A percentile compares a stretch with the other conserved stretches of the same genome.
phyloP scores from a whole-genome alignment of 2,329 filamentous ascomycete genomes.

The Aspergillus pseudoterreus region DNA sequence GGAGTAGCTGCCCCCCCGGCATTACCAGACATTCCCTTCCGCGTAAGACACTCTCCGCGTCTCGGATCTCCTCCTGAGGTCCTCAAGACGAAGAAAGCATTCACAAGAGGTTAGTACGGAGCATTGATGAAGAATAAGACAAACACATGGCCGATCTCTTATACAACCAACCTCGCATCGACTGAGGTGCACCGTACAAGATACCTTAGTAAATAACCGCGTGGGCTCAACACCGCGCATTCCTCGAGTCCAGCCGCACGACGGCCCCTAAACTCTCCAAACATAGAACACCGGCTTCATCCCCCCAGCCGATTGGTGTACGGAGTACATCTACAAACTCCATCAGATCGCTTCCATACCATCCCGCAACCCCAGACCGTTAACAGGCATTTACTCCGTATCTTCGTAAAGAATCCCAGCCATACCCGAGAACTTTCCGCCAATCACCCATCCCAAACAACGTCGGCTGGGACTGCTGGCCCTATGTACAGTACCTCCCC shows the following conservation, averaged over 20 bases:
- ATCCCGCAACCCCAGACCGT: too few relatives aligned
- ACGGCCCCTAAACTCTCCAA: neutral
- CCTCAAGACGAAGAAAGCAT: too few relatives aligned
- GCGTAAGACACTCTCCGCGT: slow-evolving; percentile 4
- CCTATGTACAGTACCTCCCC: too few relatives aligned
- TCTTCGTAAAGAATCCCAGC: neutral
- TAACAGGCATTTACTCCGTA: too few relatives aligned
- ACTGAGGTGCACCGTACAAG: too few relatives aligned
- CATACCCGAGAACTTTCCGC: neutral
- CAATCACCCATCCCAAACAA: neutral
- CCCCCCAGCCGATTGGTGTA: neutral
- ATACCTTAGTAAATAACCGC: too few relatives aligned
- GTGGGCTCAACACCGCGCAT: neutral
- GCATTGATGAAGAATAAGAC: too few relatives aligned
- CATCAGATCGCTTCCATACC: neutral
- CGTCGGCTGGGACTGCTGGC: neutral
- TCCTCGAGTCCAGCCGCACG: neutral
- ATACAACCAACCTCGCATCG: neutral
- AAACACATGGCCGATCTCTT: neutral
- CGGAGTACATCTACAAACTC: neutral
- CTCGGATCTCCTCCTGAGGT: neutral
- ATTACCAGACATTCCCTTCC: slow-evolving; percentile 14
- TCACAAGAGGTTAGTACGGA: too few relatives aligned
- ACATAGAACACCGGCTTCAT: neutral
- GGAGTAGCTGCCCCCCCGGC: slow-evolving; percentile 10